A percentile compares a stretch with the other conserved stretches of the same genome.
These are phyloP conservation scores for Wilhelminamyces savonicus DNA, from an alignment of 805 yeast genomes.

Conservation along the genomic window DNA sequence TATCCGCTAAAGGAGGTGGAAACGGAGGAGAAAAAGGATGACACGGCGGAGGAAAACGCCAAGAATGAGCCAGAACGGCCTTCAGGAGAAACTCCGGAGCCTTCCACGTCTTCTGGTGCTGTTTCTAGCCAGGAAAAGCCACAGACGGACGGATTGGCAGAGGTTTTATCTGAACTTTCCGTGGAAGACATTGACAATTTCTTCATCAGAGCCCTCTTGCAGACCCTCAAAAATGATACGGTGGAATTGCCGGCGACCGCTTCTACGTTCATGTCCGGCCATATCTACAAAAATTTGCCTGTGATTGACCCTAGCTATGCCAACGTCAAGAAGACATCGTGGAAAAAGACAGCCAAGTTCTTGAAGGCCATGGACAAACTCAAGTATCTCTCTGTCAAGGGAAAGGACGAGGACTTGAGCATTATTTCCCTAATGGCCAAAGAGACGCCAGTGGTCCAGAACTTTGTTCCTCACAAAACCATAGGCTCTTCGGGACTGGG, in stretches of 20 bases:
- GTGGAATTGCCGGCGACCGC: conserved; percentile 63
- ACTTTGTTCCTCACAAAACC: conserved; percentile 61
- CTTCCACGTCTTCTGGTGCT: too few relatives aligned
- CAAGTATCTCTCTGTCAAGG: conserved; percentile 63
- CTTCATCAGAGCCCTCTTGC: conserved; percentile 64
- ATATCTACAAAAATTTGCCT: conserved; percentile 70
- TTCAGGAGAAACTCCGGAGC: conserved; percentile 2
- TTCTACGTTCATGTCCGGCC: conserved; percentile 69
- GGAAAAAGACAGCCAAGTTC: conserved; percentile 86
- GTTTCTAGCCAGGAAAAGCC: too few relatives aligned
- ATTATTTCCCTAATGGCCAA: conserved; percentile 46
- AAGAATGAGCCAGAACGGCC: conserved; percentile 4
- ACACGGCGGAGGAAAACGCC: background rate
- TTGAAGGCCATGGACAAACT: conserved; percentile 81
- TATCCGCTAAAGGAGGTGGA: conserved; percentile 35
- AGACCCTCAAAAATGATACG: conserved; percentile 54
- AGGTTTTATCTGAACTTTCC: conserved; percentile 34
- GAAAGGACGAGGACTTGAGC: conserved; percentile 76
- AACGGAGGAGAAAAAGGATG: conserved; percentile 1
- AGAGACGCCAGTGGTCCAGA: conserved; percentile 42
- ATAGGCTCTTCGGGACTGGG: conserved; percentile 11
- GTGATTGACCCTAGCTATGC: conserved; percentile 46
- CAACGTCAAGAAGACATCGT: conserved; percentile 71
- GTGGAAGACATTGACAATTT: conserved; percentile 69
- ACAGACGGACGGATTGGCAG: conserved; percentile 23